Evolutionary conservation across 148 eudicot species (phyloP).

Genomic region (Spergularia marina): DNA sequence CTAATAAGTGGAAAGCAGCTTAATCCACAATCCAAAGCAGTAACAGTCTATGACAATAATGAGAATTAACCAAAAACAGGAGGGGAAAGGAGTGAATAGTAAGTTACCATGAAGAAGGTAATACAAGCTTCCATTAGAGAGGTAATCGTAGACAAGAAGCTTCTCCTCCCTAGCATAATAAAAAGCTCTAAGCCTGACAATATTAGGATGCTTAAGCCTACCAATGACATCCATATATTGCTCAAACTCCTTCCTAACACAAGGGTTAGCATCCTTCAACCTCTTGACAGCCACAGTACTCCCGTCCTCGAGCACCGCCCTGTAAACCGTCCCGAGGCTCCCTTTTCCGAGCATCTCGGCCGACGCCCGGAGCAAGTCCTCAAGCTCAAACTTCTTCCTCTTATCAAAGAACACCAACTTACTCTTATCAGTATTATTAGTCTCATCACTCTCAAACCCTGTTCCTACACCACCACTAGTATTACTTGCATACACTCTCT

Average conservation of each 20-base stretch:
- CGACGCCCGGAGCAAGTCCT: conserved; percentile 80
- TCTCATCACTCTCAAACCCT: conserved; percentile 62
- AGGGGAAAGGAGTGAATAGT: conserved; percentile 1
- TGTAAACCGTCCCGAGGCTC: conserved; percentile 75
- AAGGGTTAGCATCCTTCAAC: conserved; percentile 88
- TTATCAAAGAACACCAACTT: conserved; percentile 72
- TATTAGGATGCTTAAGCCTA: conserved; percentile 68
- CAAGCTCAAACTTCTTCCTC: conserved; percentile 77
- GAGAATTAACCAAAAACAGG: background rate
- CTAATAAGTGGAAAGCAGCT: no score
- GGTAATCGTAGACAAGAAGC: conserved; percentile 77
- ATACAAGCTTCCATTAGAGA: conserved; percentile 89
- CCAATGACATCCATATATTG: conserved; percentile 93
- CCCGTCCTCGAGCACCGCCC: conserved; percentile 85
- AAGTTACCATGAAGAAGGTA: conserved; percentile 84
- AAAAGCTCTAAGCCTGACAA: conserved; percentile 75
- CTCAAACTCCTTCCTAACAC: conserved; percentile 91
- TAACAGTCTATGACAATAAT: background rate
- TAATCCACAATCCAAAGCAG: no score
- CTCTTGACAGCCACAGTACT: conserved; percentile 81
- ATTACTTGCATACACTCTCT: conserved; percentile 50
- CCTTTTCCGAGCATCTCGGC: conserved; percentile 99
- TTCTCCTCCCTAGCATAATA: conserved; percentile 90
- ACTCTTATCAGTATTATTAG: conserved; percentile 53
- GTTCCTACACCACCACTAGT: conserved; percentile 26